phyloP scores from a whole-genome alignment of 345 rosid species.

The Nephelium lappaceum region DNA sequence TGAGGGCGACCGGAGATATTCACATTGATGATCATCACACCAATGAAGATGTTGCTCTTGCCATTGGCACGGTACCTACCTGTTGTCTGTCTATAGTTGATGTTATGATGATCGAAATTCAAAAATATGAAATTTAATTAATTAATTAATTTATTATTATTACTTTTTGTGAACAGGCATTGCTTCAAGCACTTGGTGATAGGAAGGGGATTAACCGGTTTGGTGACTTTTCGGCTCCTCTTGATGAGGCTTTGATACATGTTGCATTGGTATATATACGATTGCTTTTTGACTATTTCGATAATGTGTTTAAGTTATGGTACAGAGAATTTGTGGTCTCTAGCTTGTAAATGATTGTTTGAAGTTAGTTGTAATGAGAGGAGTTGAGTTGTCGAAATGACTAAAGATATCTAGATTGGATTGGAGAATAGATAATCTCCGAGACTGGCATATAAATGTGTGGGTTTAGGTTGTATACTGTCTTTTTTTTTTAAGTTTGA shows the following conservation, averaged over 20 bases:
- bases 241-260: conserved; percentile 87
- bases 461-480: not conserved
- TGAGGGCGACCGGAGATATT: conserved; percentile 84
- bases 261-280: conserved; percentile 79
- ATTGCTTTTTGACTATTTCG: not conserved
- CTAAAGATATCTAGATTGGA: not conserved
- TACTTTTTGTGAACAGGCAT: conserved; percentile 48
- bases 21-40: conserved; percentile 97
- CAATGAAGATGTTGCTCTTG: conserved; percentile 91
- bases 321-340: not conserved
- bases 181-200: conserved; percentile 89
- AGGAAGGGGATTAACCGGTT: conserved; percentile 90
- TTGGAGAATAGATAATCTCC: not conserved
- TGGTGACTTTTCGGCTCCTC: conserved; percentile 93
- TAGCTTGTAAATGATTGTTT: not conserved
- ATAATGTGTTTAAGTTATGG: not conserved
- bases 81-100: not conserved
- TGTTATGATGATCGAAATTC: not conserved
- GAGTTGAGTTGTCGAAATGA: not conserved
- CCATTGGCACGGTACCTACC: conserved; percentile 80
- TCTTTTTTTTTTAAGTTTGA: not conserved
- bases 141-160: too few relatives aligned
- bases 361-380: not conserved
- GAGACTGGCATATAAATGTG: not conserved
- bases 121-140: too few relatives aligned